Evolutionary conservation across 1,284 basidiomycete species (phyloP).

Genomic region (Gomphus bonarii): DNA sequence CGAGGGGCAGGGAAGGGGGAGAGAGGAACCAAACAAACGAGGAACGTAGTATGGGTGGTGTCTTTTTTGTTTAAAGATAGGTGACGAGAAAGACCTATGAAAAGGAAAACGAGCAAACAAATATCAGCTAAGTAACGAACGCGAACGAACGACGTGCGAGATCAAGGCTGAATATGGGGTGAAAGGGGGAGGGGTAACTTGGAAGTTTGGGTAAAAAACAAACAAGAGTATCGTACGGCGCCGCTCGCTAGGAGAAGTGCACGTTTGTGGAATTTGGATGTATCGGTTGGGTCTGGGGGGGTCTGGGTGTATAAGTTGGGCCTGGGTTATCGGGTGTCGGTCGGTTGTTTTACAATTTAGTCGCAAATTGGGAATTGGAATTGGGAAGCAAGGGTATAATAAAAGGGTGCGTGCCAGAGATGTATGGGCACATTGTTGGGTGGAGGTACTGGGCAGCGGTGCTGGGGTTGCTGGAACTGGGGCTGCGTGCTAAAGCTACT

Average conservation of each 20-base stretch:
- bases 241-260: neutral
- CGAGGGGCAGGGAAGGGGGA: neutral
- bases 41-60: neutral
- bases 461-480: neutral
- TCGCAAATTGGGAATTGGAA: too few relatives aligned
- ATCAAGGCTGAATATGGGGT: neutral
- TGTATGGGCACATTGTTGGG: neutral
- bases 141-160: neutral
- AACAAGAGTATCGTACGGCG: neutral
- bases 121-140: neutral
- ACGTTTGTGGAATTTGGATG: neutral
- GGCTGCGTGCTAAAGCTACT: too few relatives aligned
- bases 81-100: neutral
- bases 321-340: neutral
- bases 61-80: too few relatives aligned
- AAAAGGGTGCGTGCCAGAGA: neutral
- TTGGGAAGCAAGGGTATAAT: conserved; percentile 2
- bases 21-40: neutral
- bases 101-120: neutral
- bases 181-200: neutral
- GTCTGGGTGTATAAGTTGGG: neutral
- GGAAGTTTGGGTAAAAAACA: too few relatives aligned
- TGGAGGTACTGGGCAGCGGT: neutral
- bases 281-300: too few relatives aligned
- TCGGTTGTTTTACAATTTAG: neutral